Evolutionary conservation across 1,284 basidiomycete species (phyloP).

Genomic region (Mycena citricolor): DNA sequence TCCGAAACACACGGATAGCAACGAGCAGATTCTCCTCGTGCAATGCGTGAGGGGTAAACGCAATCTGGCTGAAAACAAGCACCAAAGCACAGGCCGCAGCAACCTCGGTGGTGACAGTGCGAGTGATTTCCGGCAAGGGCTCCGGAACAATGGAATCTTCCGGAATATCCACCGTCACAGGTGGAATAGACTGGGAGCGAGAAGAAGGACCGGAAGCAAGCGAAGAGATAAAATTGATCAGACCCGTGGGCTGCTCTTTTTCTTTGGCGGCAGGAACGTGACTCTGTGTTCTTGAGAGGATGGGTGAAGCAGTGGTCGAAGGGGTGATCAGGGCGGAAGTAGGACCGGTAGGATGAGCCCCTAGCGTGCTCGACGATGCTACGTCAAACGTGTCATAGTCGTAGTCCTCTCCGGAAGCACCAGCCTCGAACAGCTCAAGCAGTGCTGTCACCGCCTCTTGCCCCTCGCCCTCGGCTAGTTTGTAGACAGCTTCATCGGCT

Average conservation of each 20-base stretch:
- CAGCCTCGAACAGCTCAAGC: constrained; percentile 40
- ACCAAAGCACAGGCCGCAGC: constrained; percentile 66
- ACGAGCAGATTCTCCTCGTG: constrained; percentile 45
- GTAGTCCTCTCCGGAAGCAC: constrained; percentile 34
- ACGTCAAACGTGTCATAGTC: constrained; percentile 43
- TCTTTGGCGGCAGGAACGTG: constrained; percentile 42
- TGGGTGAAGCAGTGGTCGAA: constrained; percentile 47
- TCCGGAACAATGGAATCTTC: constrained; percentile 18
- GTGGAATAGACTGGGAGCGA: constrained; percentile 54
- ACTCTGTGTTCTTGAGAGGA: constrained; percentile 54
- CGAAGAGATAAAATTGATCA: constrained; percentile 56
- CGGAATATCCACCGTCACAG: constrained; percentile 23
- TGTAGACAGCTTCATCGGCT: constrained; percentile 58
- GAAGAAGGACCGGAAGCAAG: constrained; percentile 52
- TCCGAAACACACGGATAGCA: constrained; percentile 51
- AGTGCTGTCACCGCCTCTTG: constrained; percentile 29
- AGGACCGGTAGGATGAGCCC: constrained; percentile 35
- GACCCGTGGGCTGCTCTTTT: constrained; percentile 38
- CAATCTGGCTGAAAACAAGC: constrained; percentile 65
- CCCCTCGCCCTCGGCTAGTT: constrained; percentile 41
- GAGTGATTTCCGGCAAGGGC: constrained; percentile 29
- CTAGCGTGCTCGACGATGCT: constrained; percentile 37
- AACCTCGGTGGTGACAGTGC: constrained; percentile 47
- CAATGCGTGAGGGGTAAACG: constrained; percentile 63
- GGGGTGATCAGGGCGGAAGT: constrained; percentile 30